Conservation (phyloP, 768 basidiomycete species). For the Lactifluus pinguis region DNA sequence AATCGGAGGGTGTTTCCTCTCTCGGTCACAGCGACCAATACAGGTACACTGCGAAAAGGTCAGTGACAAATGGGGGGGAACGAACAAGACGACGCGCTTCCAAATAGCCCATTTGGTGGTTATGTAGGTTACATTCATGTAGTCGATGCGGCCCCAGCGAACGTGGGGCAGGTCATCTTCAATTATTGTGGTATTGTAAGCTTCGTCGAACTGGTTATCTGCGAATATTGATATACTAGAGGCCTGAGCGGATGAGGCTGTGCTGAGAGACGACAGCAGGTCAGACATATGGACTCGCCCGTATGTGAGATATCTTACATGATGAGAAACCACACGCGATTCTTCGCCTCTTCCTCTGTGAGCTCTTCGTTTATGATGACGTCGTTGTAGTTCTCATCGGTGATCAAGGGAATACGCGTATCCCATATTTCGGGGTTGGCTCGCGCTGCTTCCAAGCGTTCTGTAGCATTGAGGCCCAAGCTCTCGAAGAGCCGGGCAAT, state of each 20-base stretch:
- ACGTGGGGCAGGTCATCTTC: slow-evolving; percentile 60
- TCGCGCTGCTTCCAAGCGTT: slow-evolving; percentile 32
- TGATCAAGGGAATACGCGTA: slow-evolving; percentile 64
- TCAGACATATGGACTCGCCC: neutral
- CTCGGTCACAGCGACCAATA: slow-evolving; percentile 59
- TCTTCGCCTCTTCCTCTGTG: slow-evolving; percentile 48
- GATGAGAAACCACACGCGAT: slow-evolving; percentile 69
- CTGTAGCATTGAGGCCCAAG: slow-evolving; percentile 66
- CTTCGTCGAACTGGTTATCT: slow-evolving; percentile 65
- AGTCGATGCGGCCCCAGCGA: slow-evolving; percentile 82
- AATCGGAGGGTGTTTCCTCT: slow-evolving; percentile 77
- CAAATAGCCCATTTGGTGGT: slow-evolving; percentile 84
- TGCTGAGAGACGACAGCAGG: slow-evolving; percentile 29
- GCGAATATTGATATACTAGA: slow-evolving; percentile 62
- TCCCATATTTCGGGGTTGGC: slow-evolving; percentile 48
- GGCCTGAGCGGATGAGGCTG: slow-evolving; percentile 46
- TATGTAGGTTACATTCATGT: slow-evolving; percentile 70
- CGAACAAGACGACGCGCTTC: slow-evolving; percentile 44
- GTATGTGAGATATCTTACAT: slow-evolving; percentile 42
- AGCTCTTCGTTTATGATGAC: slow-evolving; percentile 63
- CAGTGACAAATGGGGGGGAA: neutral
- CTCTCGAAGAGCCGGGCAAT: slow-evolving; percentile 44
- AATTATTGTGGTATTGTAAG: slow-evolving; percentile 54
- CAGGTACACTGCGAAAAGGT: slow-evolving; percentile 51
- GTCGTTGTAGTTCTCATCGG: slow-evolving; percentile 71